Evolutionary conservation across 345 rosid species (phyloP), one percentile per base, ranked within the genome.

Genomic region (Durio zibethinus): DNA sequence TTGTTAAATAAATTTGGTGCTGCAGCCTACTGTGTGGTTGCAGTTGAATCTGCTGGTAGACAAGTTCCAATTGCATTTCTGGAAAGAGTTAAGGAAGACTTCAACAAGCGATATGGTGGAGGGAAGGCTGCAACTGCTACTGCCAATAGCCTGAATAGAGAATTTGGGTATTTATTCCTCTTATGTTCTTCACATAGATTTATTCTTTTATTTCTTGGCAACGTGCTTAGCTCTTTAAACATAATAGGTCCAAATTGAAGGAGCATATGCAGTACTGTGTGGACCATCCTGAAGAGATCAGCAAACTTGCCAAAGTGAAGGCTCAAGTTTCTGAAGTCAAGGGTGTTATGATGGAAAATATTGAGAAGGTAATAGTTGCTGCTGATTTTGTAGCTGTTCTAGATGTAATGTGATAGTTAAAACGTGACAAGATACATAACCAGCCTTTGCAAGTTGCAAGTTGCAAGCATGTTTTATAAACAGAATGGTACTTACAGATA

Each of bases 331-430:
- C 97, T 50, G 99, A 97, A 88, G 99, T 97, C 54, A 97, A 94
- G 85, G 98, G 98, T 80, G 99, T 97, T 15, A 97, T 97, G 98
- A 91, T 97, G 98, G 99, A 97, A 77, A 97, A 97, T 78, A 97
- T 97, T 43, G 99, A 94, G 82, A 97, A 97, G 99, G 99, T 91
- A 80, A 7, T 57, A 48, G 62, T 29, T 12, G 48, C 40, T 70
- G 67, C 62, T 43, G 33, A 72, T 14, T 6, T 36, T 63, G 35
- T 54, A 23, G 2, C 77, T 61, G 42, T 23, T 77, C 47, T 65
- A 64, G 50, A 52, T 69, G 47, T 62, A 29, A 16, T 59, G 74
- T 74, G 71, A 72, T 53, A 12, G 50, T 70, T 50, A 57, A 70
- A 27, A 64, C 57, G 31, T 33, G 52, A 60, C 29, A 40, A 31